A percentile compares a stretch with the other conserved stretches of the same genome.
Conservation (phyloP, 495 filamentous ascomycete genomes). For the Schizothecium vesticola region DNA sequence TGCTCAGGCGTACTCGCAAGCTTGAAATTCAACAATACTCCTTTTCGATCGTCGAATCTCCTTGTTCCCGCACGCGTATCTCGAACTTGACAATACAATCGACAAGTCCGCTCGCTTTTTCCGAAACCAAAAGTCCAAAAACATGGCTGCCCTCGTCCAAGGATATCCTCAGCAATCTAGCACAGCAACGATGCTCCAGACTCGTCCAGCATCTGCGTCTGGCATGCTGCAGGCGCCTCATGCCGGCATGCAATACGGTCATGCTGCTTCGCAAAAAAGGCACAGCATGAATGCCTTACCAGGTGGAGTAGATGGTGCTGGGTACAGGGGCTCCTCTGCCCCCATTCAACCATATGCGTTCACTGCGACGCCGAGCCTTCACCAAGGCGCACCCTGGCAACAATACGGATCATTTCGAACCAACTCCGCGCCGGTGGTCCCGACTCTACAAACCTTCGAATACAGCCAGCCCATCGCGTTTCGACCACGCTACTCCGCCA, state of each 20-base stretch:
- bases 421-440: conserved; percentile 58
- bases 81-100: conserved; percentile 6
- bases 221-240: conserved; percentile 55
- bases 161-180: conserved; percentile 77
- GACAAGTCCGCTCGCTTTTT: background rate
- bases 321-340: conserved; percentile 66
- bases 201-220: conserved; percentile 65
- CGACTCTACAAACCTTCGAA: conserved; percentile 47
- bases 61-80: conserved; percentile 1
- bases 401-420: conserved; percentile 64
- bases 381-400: conserved; percentile 54
- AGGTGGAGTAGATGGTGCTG: conserved; percentile 43
- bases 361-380: conserved; percentile 65
- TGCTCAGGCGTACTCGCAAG: background rate
- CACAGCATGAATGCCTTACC: conserved; percentile 56
- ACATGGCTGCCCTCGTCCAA: conserved; percentile 90
- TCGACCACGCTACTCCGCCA: conserved; percentile 53
- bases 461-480: conserved; percentile 38
- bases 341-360: conserved; percentile 83
- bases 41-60: conserved; percentile 3
- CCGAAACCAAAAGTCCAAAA: conserved; percentile 17
- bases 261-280: conserved; percentile 51
- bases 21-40: conserved; percentile 8
- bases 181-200: conserved; percentile 76
- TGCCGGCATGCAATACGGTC: conserved; percentile 50